Evolutionary conservation across 371 early-diverging fungal species (phyloP), one percentile per base, ranked within the genome.

Genomic region (Saksenaea vasiformis): DNA sequence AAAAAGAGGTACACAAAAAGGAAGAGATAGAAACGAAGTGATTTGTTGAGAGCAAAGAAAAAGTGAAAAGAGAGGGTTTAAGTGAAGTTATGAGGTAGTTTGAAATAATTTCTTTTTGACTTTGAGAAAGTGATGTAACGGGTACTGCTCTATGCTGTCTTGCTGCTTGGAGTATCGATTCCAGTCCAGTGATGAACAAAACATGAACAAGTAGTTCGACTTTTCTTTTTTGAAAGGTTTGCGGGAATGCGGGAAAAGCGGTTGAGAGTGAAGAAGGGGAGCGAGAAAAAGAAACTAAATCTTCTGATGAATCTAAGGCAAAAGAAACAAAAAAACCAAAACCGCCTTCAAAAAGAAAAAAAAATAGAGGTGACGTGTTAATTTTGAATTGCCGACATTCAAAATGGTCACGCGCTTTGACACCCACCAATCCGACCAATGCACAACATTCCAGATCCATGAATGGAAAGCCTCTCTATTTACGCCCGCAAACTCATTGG

Each of bases 171-270:
- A 73, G 69, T 67, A 64, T 69, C 61, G 67, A 66, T 76, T 76
- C 73, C 70, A 76, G 68, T 72, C 76, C 69, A 76, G 64, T 74
- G 71, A 76, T 71, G 71, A 71, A 76, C 71, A 69, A 71, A 64
- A 67, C 80, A 79, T 79, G 77, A 76, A 79, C 76, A 78, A 71
- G 77, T 71, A 39, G 61, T 61, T 61, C 44, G 60, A 63, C 58
- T 57, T 53, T 60, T 54, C n/a, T n/a, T 67, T 38, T 47, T 47
- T 22, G 8, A 22, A 47, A 47, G 22, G 51, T 47, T 47, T 47
- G 51, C 10, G 51, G 17, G 51, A 47, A 19, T 47, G 51, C 51
- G 24, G n/a, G 7, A 47, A 47, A 47, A 22, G 51, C 51, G 51
- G 22, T 47, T 47, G 17, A 22, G 7, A 31, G 31, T 4, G 24